Percentiles rank a stretch among this genome's conserved stretches.
phyloP scores from a whole-genome alignment of 2,329 filamentous ascomycete species.

The Drechslerella coelobrocha region DNA sequence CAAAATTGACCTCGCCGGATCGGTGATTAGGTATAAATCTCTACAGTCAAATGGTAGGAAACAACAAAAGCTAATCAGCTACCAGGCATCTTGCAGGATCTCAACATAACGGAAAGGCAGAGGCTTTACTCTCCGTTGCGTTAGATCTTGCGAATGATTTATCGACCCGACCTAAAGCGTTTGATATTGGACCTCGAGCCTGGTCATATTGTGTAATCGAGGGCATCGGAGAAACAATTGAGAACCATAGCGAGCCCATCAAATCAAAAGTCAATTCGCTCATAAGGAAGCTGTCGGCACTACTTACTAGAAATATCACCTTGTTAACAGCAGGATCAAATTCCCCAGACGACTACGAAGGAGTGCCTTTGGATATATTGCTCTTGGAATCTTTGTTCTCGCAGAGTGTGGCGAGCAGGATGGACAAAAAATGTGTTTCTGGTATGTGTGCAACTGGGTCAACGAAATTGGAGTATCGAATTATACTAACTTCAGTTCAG shows the following conservation, averaged over 20 bases:
- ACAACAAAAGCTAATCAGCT: neutral
- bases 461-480: neutral
- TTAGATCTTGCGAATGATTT: slow-evolving; percentile 16
- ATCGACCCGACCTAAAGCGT: neutral
- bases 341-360: neutral
- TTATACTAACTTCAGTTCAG: neutral
- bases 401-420: no score
- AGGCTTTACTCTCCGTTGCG: slow-evolving; percentile 4
- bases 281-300: slow-evolving; percentile 8
- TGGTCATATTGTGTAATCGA: slow-evolving; percentile 35
- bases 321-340: neutral
- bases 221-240: neutral
- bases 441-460: neutral
- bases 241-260: neutral
- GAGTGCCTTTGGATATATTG: slow-evolving; percentile 3
- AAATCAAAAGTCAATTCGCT: slow-evolving; percentile 6
- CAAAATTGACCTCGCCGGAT: slow-evolving; percentile 14
- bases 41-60: neutral
- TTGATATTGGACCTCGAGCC: slow-evolving; percentile 22
- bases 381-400: slow-evolving; percentile 22
- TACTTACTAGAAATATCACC: neutral
- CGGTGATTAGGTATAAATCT: slow-evolving; percentile 24
- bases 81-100: slow-evolving; percentile 29
- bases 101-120: slow-evolving; percentile 31
- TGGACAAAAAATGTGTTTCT: neutral